Evolutionary conservation across 257 asterid species (phyloP).

Genomic region (Cynanchum wilfordii): DNA sequence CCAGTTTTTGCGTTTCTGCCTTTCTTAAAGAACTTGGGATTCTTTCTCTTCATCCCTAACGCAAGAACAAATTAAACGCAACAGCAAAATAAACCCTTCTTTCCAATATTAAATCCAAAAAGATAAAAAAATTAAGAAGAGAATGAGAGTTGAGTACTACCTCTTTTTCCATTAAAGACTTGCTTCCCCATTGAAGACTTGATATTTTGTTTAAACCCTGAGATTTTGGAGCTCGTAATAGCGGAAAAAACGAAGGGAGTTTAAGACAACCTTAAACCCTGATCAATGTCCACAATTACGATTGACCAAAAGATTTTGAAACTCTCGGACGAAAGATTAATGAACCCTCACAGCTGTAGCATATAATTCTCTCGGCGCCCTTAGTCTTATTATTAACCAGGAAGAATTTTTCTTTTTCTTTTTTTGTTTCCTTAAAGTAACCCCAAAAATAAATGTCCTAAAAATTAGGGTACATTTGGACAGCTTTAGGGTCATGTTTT

Average conservation of each 20-base stretch:
- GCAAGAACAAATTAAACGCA: no score
- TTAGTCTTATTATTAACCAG: no score
- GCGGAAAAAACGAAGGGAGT: neutral
- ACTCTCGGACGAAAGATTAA: no score
- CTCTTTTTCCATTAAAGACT: neutral
- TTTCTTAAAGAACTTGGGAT: conserved; percentile 1
- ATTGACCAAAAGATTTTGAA: no score
- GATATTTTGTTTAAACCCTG: neutral
- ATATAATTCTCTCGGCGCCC: no score
- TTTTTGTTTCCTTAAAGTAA: no score
- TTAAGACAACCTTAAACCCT: neutral
- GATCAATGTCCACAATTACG: neutral
- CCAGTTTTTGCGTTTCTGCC: conserved; percentile 12
- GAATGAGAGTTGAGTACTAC: neutral
- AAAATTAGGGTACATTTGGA: no score
- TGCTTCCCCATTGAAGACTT: neutral
- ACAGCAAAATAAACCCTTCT: neutral
- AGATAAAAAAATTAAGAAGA: neutral
- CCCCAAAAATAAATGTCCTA: no score
- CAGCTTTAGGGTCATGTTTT: no score
- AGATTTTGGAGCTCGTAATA: neutral
- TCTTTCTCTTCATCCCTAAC: neutral
- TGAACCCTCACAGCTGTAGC: no score
- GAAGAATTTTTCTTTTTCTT: no score
- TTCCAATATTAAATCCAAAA: neutral